phyloP scores from a whole-genome alignment of 495 filamentous ascomycete genomes.

The Pyrenula massariospora region DNA sequence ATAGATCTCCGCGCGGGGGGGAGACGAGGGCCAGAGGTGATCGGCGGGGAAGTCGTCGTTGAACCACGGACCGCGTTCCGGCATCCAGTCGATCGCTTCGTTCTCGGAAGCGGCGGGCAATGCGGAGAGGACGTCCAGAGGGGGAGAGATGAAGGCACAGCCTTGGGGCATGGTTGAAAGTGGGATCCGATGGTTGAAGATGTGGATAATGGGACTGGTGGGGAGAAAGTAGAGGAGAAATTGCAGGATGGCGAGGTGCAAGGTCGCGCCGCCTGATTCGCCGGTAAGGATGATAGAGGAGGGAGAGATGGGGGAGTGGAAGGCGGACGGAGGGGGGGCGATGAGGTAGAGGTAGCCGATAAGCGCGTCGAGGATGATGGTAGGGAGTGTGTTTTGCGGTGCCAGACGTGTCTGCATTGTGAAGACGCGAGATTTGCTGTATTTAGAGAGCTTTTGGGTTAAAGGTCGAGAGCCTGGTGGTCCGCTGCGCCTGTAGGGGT shows the following conservation, averaged over 20 bases:
- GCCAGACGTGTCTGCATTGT: conserved; percentile 6
- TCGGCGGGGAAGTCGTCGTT: conserved; percentile 2
- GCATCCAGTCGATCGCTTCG: conserved; percentile 53
- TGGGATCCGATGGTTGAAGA: conserved; percentile 52
- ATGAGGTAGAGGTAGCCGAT: conserved; percentile 8
- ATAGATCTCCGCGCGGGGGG: conserved; percentile 9
- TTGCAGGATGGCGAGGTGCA: conserved; percentile 7
- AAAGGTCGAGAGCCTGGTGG: conserved; percentile 7
- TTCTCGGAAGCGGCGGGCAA: conserved; percentile 58
- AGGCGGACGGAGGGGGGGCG: conserved; percentile 4
- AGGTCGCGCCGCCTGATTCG: conserved; percentile 5
- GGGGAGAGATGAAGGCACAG: conserved; percentile 52
- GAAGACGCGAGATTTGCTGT: conserved; percentile 4
- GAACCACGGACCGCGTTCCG: not conserved
- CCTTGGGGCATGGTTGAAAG: conserved; percentile 61
- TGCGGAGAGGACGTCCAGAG: conserved; percentile 65
- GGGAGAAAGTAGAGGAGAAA: conserved; percentile 2
- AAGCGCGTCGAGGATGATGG: conserved; percentile 6
- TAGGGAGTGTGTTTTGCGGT: conserved; percentile 9
- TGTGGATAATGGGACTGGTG: not conserved
- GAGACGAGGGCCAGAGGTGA: conserved; percentile 8
- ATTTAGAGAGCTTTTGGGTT: conserved; percentile 3
- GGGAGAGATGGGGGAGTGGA: conserved; percentile 4
- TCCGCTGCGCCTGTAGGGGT: conserved; percentile 1
- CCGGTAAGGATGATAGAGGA: conserved; percentile 6